phyloP scores from a whole-genome alignment of 1,284 basidiomycete species.

The Ustilago vetiveriae region DNA sequence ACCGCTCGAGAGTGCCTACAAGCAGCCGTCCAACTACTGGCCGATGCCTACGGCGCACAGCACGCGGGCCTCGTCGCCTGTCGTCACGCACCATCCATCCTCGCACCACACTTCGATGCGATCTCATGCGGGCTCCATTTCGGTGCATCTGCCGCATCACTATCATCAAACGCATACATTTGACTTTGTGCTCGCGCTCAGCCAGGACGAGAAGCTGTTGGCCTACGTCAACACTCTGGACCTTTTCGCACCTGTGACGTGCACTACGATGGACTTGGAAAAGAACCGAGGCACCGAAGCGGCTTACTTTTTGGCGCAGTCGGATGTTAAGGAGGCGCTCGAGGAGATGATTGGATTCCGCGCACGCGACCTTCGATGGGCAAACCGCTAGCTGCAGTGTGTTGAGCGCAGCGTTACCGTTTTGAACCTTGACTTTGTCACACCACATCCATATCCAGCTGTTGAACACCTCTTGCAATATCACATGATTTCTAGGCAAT shows the following conservation, averaged over 20 bases:
- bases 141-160: slow-evolving; percentile 38
- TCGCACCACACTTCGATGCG: slow-evolving; percentile 16
- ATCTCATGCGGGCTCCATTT: slow-evolving; percentile 23
- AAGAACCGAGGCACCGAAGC: slow-evolving; percentile 54
- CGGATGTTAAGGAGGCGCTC: slow-evolving; percentile 51
- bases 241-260: slow-evolving; percentile 64
- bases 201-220: slow-evolving; percentile 62
- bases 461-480: too few relatives aligned
- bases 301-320: slow-evolving; percentile 54
- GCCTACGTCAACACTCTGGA: slow-evolving; percentile 62
- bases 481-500: too few relatives aligned
- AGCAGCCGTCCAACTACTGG: slow-evolving; percentile 59
- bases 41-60: slow-evolving; percentile 32
- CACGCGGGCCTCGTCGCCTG: slow-evolving; percentile 29
- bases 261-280: slow-evolving; percentile 56
- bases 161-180: slow-evolving; percentile 55
- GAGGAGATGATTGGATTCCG: slow-evolving; percentile 60
- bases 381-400: slow-evolving; percentile 30
- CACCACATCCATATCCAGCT: too few relatives aligned
- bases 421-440: too few relatives aligned
- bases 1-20: slow-evolving; percentile 47
- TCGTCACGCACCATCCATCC: slow-evolving; percentile 15
- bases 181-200: slow-evolving; percentile 63
- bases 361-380: slow-evolving; percentile 56
- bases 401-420: neutral